phyloP scores from a whole-genome alignment of 768 basidiomycete species.

The Psilocybe subaeruginosa region DNA sequence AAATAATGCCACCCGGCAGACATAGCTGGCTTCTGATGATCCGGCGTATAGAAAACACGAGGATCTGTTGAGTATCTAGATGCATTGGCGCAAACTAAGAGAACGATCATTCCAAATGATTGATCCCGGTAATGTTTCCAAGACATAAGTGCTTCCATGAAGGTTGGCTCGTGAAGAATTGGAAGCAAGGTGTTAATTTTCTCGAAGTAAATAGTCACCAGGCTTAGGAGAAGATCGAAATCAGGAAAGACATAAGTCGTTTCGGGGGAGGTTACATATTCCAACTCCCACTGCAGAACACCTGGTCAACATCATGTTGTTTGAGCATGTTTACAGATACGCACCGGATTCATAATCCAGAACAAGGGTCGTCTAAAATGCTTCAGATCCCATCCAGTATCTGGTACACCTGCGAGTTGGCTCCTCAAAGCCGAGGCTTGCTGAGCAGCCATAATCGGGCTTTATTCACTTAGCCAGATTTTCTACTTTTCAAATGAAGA shows the following conservation, averaged over 20 bases:
- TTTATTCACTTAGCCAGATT: not conserved
- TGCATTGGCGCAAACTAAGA: slow-evolving; percentile 75
- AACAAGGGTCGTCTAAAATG: not conserved
- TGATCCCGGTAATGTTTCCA: slow-evolving; percentile 52
- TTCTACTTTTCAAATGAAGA: no score
- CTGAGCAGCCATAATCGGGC: not conserved
- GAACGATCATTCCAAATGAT: slow-evolving; percentile 58
- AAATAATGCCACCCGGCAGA: slow-evolving; percentile 70
- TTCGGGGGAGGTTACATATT: slow-evolving; percentile 17
- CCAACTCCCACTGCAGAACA: slow-evolving; percentile 38
- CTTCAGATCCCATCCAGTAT: not conserved
- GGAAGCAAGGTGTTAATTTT: slow-evolving; percentile 59
- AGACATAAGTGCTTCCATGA: slow-evolving; percentile 53
- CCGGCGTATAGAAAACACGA: slow-evolving; percentile 47
- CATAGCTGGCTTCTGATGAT: slow-evolving; percentile 30
- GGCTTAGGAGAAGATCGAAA: slow-evolving; percentile 45
- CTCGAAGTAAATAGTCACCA: slow-evolving; percentile 70
- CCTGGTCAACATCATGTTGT: not conserved
- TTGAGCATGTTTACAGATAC: slow-evolving; percentile 11
- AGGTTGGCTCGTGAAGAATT: slow-evolving; percentile 73
- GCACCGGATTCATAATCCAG: slow-evolving; percentile 38
- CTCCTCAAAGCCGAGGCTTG: not conserved
- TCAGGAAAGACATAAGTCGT: slow-evolving; percentile 48
- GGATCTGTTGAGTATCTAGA: slow-evolving; percentile 62
- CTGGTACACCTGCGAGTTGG: not conserved